Evolutionary conservation across 2,329 filamentous ascomycete species (phyloP).

Genomic region (Tolypocladium endophyticum): DNA sequence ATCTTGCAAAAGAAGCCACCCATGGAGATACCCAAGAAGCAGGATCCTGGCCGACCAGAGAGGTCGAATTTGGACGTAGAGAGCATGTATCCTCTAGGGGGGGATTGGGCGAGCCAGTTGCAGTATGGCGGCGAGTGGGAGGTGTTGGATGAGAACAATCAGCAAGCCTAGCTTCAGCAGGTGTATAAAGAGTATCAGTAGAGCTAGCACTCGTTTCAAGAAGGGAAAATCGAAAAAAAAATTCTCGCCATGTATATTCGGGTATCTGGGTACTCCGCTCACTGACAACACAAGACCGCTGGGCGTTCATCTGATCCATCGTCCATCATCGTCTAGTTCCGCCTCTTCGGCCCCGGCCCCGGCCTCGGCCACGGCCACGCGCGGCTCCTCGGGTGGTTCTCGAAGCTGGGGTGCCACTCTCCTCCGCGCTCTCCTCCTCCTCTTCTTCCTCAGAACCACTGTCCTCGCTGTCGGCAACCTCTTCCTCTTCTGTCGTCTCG

Average conservation of each 20-base stretch:
- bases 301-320: constrained; percentile 3
- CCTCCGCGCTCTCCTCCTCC: constrained; percentile 23
- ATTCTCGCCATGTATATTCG: background rate
- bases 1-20: constrained; percentile 29
- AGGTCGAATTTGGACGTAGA: constrained; percentile 21
- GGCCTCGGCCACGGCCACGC: constrained; percentile 21
- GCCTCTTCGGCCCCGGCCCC: constrained; percentile 20
- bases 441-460: constrained; percentile 21
- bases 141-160: constrained; percentile 4
- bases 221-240: background rate
- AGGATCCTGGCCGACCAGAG: constrained; percentile 15
- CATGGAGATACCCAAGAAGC: constrained; percentile 18
- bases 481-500: constrained; percentile 21
- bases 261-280: background rate
- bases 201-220: background rate
- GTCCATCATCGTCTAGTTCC: constrained; percentile 11
- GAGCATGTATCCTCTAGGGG: constrained; percentile 22
- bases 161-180: background rate
- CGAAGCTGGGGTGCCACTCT: constrained; percentile 26
- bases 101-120: constrained; percentile 27
- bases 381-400: constrained; percentile 23
- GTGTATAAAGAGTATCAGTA: background rate
- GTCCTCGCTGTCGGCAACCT: constrained; percentile 26
- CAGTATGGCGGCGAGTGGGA: constrained; percentile 34
- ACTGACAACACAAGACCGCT: background rate